Base-by-base conservation (phyloP, 1,284 basidiomycete species). In the Puccinia coronata region DNA sequence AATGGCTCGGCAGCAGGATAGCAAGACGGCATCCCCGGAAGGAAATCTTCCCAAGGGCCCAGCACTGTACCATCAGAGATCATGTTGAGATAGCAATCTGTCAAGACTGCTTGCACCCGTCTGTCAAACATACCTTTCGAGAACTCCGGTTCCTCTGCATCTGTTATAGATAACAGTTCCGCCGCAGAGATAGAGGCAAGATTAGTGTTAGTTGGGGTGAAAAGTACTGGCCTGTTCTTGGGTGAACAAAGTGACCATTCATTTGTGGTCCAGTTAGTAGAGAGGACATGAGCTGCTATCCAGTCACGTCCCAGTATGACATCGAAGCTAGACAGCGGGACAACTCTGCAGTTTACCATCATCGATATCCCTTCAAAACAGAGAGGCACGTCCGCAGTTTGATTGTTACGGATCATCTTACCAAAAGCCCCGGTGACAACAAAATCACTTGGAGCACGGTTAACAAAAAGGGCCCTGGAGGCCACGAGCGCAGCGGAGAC, bases 261-360 rank as follows among this genome's bases (percentile, higher is more conserved):
- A 6, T 57, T 57, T 3, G 71, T 55, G 28, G n/a, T 47, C 71
- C 71, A 73, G 39, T 73, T 28, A 3, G 71, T 73, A 2, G 53
- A 55, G 1, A 55, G 5, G 0, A 53, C 71, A 73, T 73, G 20
- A 1, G 16, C 18, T 0, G 31, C 28, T 4, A 73, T 73, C 71
- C 71, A 73, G 57, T 73, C 71, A n/a, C 51, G 51, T 1, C 51
- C 71, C 25, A 73, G 25, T 4, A 73, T 73, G 0, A 73, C 14
- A 16, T 73, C 71, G 57, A 36, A 73, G 31, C 12, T 31, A 0
- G 71, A 36, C 1, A 73, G n/a, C 1, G 51, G 71, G 28, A 51
- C 71, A 3, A 73, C 71, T n/a, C 53, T 16, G 34, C 41, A 53
- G 23, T 3, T 41, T 8, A 55, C 20, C 11, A 5, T 36, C 47